Conservation (phyloP, 2,329 filamentous ascomycete species). For the Colletotrichum tropicale region DNA sequence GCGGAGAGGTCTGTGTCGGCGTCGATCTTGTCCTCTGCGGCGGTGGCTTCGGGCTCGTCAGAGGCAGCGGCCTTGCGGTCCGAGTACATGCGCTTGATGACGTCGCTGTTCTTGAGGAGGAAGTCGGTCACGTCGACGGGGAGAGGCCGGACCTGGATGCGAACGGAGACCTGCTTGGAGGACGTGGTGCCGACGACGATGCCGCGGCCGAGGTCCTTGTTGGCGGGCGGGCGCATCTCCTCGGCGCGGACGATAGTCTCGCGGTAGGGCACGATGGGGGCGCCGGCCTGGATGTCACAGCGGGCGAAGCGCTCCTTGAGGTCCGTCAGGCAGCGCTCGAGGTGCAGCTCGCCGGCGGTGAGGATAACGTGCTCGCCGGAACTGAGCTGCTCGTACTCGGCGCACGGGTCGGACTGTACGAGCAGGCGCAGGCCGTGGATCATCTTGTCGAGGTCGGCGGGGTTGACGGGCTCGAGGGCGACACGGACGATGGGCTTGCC, state of each 20-base stretch:
- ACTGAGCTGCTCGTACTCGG: constrained; percentile 90
- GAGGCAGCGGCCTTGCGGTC: constrained; percentile 60
- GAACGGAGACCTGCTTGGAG: constrained; percentile 84
- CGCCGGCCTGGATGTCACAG: constrained; percentile 93
- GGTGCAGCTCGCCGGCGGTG: constrained; percentile 91
- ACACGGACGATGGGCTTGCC: constrained; percentile 94
- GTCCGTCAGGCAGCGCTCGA: constrained; percentile 93
- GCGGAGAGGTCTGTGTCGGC: constrained; percentile 61
- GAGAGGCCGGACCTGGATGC: constrained; percentile 78
- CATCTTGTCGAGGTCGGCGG: constrained; percentile 92
- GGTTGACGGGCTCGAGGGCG: constrained; percentile 91
- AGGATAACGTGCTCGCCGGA: constrained; percentile 95
- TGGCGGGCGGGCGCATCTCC: constrained; percentile 89
- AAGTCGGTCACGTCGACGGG: constrained; percentile 83
- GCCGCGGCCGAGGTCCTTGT: constrained; percentile 86
- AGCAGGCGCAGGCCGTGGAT: constrained; percentile 84
- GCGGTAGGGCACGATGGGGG: constrained; percentile 92
- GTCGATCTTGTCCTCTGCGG: constrained; percentile 38
- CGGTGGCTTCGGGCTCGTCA: constrained; percentile 33
- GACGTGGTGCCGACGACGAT: constrained; percentile 76
- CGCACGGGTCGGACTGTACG: constrained; percentile 94
- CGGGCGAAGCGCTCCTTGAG: constrained; percentile 89
- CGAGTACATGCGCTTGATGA: constrained; percentile 80
- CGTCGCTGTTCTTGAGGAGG: constrained; percentile 76
- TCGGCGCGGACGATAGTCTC: constrained; percentile 88